Percentiles rank a stretch among this genome's conserved stretches.
Conservation (phyloP, 805 yeast genomes). For the Candida easanensis region DNA sequence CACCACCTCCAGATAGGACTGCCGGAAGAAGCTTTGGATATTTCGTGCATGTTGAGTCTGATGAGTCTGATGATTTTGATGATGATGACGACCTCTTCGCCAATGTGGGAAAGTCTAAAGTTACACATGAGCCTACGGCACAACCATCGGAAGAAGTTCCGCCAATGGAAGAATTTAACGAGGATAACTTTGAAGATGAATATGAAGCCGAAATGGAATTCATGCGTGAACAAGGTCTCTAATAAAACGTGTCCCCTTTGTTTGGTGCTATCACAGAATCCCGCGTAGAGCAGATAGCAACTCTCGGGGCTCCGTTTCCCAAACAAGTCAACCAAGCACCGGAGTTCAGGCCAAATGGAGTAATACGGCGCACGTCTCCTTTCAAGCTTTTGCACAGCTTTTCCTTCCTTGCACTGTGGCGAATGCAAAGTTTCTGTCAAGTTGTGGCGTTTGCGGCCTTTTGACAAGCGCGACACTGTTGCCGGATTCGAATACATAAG, state of each 20-base stretch:
- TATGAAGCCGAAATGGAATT: constrained; percentile 27
- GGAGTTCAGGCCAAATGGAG: background rate
- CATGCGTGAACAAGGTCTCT: constrained; percentile 17
- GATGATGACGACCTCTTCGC: constrained; percentile 1
- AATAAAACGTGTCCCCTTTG: background rate
- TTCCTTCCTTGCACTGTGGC: too few relatives aligned
- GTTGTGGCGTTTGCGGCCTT: too few relatives aligned
- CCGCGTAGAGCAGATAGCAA: too few relatives aligned
- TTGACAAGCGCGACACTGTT: background rate
- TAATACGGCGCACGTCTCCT: background rate
- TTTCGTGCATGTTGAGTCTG: background rate
- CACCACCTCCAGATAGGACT: constrained; percentile 19
- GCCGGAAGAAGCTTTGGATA: too few relatives aligned
- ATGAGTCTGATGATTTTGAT: background rate
- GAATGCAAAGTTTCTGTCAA: too few relatives aligned
- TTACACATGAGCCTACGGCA: background rate
- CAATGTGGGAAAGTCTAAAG: background rate
- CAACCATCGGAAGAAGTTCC: background rate
- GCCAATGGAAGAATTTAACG: constrained; percentile 15
- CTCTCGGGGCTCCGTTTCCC: background rate
- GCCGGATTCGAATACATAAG: background rate
- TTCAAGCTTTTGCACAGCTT: too few relatives aligned
- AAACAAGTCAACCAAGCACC: background rate
- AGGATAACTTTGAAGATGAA: constrained; percentile 11
- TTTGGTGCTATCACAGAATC: too few relatives aligned